A percentile compares a stretch with the other conserved stretches of the same genome.
Conservation (phyloP, 1,139 yeast species). For the Magnusiomyces sp. region DNA sequence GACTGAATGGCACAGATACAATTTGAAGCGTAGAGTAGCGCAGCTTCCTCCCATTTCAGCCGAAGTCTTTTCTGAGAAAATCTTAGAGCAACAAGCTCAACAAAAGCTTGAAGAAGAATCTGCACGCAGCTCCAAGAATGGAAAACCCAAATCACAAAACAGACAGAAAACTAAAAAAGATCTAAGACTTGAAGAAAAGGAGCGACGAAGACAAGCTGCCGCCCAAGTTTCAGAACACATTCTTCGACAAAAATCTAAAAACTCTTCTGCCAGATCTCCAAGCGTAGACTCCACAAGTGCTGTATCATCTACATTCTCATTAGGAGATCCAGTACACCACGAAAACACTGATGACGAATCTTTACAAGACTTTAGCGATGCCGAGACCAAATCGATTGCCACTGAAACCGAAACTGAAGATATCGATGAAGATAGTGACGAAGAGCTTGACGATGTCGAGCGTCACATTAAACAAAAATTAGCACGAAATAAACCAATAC, state of each 20-base stretch:
- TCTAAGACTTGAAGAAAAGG: constrained; percentile 31
- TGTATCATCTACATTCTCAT: constrained; percentile 54
- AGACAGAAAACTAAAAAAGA: constrained; percentile 34
- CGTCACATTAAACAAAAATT: constrained; percentile 28
- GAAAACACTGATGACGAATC: constrained; percentile 21
- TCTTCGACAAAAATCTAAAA: constrained; percentile 3
- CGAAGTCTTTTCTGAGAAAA: constrained; percentile 73
- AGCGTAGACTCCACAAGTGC: constrained; percentile 31
- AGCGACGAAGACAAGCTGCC: constrained; percentile 19
- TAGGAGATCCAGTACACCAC: constrained; percentile 45
- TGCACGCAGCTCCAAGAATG: constrained; percentile 18
- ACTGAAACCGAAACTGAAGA: constrained; percentile 16
- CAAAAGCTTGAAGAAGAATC: constrained; percentile 37
- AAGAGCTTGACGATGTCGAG: constrained; percentile 31
- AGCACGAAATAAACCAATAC: constrained; percentile 56
- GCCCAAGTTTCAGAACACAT: constrained; percentile 13
- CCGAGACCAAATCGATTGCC: constrained; percentile 17
- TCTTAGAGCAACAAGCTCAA: constrained; percentile 37
- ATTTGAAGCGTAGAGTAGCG: constrained; percentile 86
- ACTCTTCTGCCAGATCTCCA: constrained; percentile 9
- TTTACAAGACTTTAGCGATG: constrained; percentile 9
- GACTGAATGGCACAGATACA: constrained; percentile 93
- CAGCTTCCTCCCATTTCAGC: constrained; percentile 71
- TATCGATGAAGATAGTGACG: constrained; percentile 26
- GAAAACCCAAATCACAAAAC: constrained; percentile 13